A percentile compares a stretch with the other conserved stretches of the same genome.
Evolutionary conservation across 2,329 filamentous ascomycete genomes (phyloP).

Genomic region (Rutstroemia sp.): DNA sequence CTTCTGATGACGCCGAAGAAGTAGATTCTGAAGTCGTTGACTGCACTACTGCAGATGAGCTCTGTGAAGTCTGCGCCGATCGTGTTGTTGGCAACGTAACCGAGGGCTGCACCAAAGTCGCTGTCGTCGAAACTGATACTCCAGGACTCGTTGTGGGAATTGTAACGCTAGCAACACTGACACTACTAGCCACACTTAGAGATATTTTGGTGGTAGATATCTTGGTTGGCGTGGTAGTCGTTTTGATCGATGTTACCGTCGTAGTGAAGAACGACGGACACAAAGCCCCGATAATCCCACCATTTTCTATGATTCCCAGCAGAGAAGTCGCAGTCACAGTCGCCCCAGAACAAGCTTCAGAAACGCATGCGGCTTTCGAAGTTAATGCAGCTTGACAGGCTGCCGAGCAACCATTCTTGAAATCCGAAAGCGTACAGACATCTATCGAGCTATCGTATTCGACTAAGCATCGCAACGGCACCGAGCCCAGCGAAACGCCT

Average conservation of each 20-base stretch:
- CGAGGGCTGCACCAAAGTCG: neutral
- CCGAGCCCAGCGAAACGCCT: slow-evolving; percentile 17
- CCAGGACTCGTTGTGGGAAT: neutral
- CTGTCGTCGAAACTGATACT: neutral
- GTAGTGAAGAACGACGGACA: slow-evolving; percentile 17
- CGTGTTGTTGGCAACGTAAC: no score
- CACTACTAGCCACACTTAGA: slow-evolving; percentile 1
- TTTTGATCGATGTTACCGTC: slow-evolving; percentile 3
- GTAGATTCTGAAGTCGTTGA: neutral
- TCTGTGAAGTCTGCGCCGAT: no score
- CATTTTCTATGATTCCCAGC: slow-evolving; percentile 26
- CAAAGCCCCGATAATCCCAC: slow-evolving; percentile 24
- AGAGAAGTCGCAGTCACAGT: slow-evolving; percentile 20
- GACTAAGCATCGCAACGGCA: slow-evolving; percentile 22
- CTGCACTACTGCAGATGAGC: neutral
- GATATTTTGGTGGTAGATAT: slow-evolving; percentile 4
- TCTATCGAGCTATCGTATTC: slow-evolving; percentile 24
- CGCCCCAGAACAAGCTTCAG: slow-evolving; percentile 15
- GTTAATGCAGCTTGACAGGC: slow-evolving; percentile 20
- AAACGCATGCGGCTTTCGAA: slow-evolving; percentile 15
- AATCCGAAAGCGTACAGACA: slow-evolving; percentile 23
- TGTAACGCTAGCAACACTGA: neutral
- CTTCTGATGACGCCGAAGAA: neutral
- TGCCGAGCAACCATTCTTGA: slow-evolving; percentile 23
- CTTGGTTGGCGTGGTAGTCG: slow-evolving; percentile 3